Conservation (phyloP, 2,329 filamentous ascomycete genomes). For the Orbilia ellipsospora region DNA sequence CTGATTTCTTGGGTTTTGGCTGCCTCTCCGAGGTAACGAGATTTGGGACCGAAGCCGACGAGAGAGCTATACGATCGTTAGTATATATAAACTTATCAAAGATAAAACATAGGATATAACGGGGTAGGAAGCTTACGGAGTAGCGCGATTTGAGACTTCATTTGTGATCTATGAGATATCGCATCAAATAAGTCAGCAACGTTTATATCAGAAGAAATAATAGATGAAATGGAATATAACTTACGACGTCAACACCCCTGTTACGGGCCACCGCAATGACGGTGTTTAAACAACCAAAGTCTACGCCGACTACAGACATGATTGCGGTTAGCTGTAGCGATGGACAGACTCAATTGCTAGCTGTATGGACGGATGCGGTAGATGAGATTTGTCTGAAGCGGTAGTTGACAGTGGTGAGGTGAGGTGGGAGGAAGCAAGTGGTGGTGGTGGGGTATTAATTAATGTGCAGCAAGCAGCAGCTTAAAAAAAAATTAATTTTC, state of each 20-base stretch:
- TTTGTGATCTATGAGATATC: slow-evolving; percentile 81
- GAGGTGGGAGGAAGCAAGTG: background rate
- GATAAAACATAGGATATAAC: slow-evolving; percentile 28
- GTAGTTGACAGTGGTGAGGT: slow-evolving; percentile 1
- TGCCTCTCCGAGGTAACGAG: slow-evolving; percentile 90
- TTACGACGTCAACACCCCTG: slow-evolving; percentile 97
- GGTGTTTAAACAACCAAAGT: slow-evolving; percentile 96
- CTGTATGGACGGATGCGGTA: background rate
- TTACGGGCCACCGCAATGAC: slow-evolving; percentile 97
- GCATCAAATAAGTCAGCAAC: background rate
- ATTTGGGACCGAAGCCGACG: slow-evolving; percentile 94
- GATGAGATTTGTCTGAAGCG: slow-evolving; percentile 15
- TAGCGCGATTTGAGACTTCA: slow-evolving; percentile 98
- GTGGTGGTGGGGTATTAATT: no score
- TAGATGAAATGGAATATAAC: slow-evolving; percentile 64
- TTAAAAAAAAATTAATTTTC: background rate
- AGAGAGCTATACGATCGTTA: slow-evolving; percentile 73
- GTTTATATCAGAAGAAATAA: slow-evolving; percentile 28
- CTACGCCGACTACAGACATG: slow-evolving; percentile 72
- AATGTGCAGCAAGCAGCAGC: background rate
- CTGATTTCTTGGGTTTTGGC: slow-evolving; percentile 99
- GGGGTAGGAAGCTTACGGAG: slow-evolving; percentile 78
- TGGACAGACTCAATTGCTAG: slow-evolving; percentile 4
- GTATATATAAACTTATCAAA: slow-evolving; percentile 57
- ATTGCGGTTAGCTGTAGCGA: slow-evolving; percentile 32